Percentiles rank a stretch among this genome's conserved stretches.
Evolutionary conservation across 208 protist genomes (phyloP).

Genomic region (Leishmania aethiopica): DNA sequence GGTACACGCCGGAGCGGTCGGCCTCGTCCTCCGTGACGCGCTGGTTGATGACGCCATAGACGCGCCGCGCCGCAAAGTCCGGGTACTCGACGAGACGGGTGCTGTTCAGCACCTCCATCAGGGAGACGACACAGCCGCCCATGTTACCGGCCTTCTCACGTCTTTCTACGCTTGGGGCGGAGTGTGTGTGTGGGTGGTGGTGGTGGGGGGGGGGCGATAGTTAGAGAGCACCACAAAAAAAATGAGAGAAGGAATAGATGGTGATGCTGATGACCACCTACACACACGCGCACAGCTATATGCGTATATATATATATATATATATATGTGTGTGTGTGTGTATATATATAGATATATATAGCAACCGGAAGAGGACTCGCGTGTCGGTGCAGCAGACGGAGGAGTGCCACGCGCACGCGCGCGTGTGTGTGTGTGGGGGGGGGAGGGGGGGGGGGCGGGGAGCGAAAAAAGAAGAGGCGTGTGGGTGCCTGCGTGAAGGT

Average conservation of each 20-base stretch:
- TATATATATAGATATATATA: background rate
- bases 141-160: constrained; percentile 25
- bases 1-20: constrained; percentile 58
- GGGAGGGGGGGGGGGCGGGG: too few relatives aligned
- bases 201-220: too few relatives aligned
- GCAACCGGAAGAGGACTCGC: background rate
- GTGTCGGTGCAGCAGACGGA: background rate
- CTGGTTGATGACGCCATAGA: constrained; percentile 52
- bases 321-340: background rate
- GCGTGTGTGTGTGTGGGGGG: too few relatives aligned
- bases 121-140: constrained; percentile 50
- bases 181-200: too few relatives aligned
- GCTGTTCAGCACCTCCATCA: constrained; percentile 49
- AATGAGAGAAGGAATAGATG: too few relatives aligned
- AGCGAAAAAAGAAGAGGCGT: too few relatives aligned
- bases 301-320: background rate
- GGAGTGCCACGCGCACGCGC: too few relatives aligned
- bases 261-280: too few relatives aligned
- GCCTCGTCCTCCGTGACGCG: constrained; percentile 38
- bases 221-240: too few relatives aligned
- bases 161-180: background rate
- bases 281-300: too few relatives aligned
- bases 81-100: constrained; percentile 27
- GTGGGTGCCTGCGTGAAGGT: background rate
- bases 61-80: constrained; percentile 21